phyloP scores from a whole-genome alignment of 225 moss, liverwort and hornwort species.

The Pseudoscleropodium purum region DNA sequence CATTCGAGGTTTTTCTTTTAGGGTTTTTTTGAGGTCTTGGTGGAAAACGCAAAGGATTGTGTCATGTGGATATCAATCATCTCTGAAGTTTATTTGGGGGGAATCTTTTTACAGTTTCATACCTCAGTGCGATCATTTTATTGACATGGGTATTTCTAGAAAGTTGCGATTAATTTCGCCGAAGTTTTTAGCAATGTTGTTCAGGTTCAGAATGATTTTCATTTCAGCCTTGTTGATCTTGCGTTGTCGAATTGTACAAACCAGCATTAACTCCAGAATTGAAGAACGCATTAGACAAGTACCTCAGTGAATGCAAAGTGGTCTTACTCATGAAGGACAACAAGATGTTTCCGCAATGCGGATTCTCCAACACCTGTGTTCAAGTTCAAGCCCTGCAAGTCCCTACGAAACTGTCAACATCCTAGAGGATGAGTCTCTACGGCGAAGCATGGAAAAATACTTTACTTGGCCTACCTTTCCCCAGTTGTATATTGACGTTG shows the following conservation, averaged over 20 bases:
- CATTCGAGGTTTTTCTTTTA: too few species aligned
- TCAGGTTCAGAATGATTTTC: neutral
- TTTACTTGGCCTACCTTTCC: constrained; percentile 78
- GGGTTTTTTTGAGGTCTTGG: too few species aligned
- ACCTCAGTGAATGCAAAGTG: neutral
- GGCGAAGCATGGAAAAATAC: neutral
- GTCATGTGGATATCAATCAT: too few species aligned
- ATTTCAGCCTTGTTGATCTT: neutral
- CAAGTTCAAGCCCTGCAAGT: constrained; percentile 9
- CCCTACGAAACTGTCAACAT: constrained; percentile 43
- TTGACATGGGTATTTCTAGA: too few species aligned
- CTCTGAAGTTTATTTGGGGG: too few species aligned
- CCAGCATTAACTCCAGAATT: too few species aligned
- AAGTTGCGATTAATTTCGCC: neutral
- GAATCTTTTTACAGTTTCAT: neutral
- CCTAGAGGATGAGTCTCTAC: too few species aligned
- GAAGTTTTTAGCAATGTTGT: neutral
- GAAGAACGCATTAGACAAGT: too few species aligned
- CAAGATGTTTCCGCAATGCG: neutral
- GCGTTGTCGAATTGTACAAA: neutral
- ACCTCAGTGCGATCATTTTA: neutral
- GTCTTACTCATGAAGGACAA: neutral
- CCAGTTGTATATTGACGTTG: constrained; percentile 67
- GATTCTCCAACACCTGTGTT: too few species aligned
- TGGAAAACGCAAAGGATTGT: too few species aligned